Evolutionary conservation across 73 alveolate genomes (phyloP), one percentile per base, ranked within the genome.

Genomic region (Effrenium voratum): DNA sequence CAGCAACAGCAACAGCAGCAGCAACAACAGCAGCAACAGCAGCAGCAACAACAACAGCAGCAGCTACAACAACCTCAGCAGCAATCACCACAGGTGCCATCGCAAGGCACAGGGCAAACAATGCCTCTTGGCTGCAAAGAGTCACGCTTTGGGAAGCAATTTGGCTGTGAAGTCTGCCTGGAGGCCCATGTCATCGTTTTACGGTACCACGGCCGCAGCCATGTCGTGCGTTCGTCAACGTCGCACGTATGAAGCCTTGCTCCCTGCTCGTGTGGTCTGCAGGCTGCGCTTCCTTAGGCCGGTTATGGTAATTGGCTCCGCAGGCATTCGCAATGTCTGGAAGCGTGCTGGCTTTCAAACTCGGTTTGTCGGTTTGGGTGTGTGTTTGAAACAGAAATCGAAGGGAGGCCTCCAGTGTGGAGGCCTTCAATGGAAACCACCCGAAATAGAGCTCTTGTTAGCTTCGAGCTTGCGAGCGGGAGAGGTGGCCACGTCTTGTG

Each of bases 21-120:
- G 19, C 63, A 52, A 52, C 63, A 19, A 52, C 63, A 52, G 19
- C 63, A 52, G 19, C 70, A 45, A 32, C 91, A 80, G 70, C 68
- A 43, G 47, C 91, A 80, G n/a, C 91, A 82, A 55, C 55, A 8
- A 40, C 91, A 79, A 38, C 75, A 82, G 34, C 38, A 46, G 10
- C 63, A 52, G 19, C 63, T 12, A 52, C 63, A 52, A 52, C 63
- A 52, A 52, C 63, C 8, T 26, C 80, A 68, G 93, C 93, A 82
- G 49, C 93, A 82, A 50, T 22, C 34, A 66, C 49, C 32, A 36
- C 93, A 82, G 73, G 32, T n/a, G 93, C 50, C 50, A 46, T 26
- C 5, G 59, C 87, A 0, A 43, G n/a, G n/a, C n/a, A n/a, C n/a
- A n/a, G n/a, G n/a, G n/a, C n/a, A 30, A 57, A 22, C 72, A 22